These are phyloP conservation scores for Fraxinus americana DNA, from an alignment of 257 asterid species.

Conservation along the genomic window DNA sequence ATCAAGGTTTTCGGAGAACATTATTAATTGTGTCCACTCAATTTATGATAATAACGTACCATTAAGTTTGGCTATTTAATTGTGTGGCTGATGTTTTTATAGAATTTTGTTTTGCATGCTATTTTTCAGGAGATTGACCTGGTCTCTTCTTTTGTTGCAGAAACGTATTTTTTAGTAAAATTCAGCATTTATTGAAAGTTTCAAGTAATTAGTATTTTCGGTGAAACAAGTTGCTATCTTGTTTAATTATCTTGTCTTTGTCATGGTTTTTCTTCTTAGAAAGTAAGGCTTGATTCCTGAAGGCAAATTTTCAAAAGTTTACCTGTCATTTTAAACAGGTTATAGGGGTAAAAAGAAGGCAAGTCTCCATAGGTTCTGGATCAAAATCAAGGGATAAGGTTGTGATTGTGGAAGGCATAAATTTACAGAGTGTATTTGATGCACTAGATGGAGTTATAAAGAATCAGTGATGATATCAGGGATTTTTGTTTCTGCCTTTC, in stretches of 20 bases:
- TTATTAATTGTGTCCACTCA: neutral
- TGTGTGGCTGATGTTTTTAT: neutral
- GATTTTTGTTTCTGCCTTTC: neutral
- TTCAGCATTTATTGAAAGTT: too few relatives aligned
- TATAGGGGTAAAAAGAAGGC: conserved; percentile 9
- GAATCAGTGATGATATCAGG: neutral
- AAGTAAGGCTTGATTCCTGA: neutral
- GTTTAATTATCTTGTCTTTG: neutral
- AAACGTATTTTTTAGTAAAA: too few relatives aligned
- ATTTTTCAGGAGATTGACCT: neutral
- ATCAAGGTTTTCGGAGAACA: neutral
- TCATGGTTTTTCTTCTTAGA: neutral
- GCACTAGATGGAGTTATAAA: neutral
- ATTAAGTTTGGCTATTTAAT: neutral
- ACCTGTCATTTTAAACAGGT: neutral
- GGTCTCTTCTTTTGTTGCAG: neutral
- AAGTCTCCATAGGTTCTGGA: conserved; percentile 8
- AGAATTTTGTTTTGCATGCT: neutral
- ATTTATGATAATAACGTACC: neutral
- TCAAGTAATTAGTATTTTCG: neutral
- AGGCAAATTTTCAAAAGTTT: neutral
- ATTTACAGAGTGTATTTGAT: neutral
- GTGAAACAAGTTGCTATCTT: neutral
- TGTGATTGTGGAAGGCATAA: conserved; percentile 7
- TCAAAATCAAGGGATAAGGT: conserved; percentile 9